Evolutionary conservation across 1,284 basidiomycete genomes (phyloP).

Genomic region (Butyriboletus pseudospeciosus): DNA sequence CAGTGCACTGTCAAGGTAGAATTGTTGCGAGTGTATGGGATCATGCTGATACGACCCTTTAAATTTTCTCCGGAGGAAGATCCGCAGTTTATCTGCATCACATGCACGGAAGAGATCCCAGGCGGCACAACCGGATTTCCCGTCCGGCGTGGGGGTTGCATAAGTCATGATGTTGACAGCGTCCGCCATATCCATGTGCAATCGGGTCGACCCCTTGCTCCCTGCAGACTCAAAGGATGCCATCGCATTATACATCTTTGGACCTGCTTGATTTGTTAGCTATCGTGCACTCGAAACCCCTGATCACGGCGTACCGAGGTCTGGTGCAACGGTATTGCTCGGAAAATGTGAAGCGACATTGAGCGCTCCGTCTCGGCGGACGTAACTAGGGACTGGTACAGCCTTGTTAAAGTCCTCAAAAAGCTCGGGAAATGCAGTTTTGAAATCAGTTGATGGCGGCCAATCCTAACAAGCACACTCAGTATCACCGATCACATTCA

Average conservation of each 20-base stretch:
- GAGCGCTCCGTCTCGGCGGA: constrained; percentile 80
- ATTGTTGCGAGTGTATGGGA: constrained; percentile 87
- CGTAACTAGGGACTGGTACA: constrained; percentile 85
- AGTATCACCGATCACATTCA: neutral
- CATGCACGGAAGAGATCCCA: constrained; percentile 90
- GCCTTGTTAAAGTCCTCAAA: constrained; percentile 81
- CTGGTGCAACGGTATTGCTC: constrained; percentile 75
- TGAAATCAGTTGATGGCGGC: constrained; percentile 85
- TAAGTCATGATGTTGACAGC: constrained; percentile 90
- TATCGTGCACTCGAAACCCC: neutral
- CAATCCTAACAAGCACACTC: constrained; percentile 63
- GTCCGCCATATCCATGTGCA: constrained; percentile 98
- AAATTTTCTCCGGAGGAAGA: constrained; percentile 63
- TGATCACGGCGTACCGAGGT: constrained; percentile 58
- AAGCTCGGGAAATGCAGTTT: constrained; percentile 77
- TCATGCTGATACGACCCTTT: constrained; percentile 58
- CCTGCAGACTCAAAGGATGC: constrained; percentile 58
- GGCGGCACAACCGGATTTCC: constrained; percentile 73
- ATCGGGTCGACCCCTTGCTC: constrained; percentile 76
- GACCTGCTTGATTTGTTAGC: constrained; percentile 49
- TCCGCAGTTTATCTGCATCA: constrained; percentile 75
- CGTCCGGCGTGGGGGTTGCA: constrained; percentile 58
- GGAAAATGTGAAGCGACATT: constrained; percentile 91
- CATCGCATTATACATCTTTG: constrained; percentile 80
- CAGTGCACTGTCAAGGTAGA: constrained; percentile 74